Conservation (phyloP, 2,329 filamentous ascomycete genomes). For the Parascedosporium putredinis region DNA sequence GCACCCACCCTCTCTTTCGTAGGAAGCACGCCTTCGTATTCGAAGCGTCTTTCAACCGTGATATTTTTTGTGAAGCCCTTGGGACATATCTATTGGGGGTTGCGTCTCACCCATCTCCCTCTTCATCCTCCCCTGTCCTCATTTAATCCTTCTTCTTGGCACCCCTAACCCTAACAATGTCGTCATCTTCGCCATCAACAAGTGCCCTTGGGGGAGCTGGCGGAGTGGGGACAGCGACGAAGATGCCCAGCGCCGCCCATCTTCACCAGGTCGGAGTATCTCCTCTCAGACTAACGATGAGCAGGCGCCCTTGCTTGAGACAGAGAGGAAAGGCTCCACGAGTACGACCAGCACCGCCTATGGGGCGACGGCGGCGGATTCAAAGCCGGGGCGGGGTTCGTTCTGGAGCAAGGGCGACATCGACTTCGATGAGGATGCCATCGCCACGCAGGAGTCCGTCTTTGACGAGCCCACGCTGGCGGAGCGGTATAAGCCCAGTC, state of each 20-base stretch:
- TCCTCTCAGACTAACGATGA: not conserved
- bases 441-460: constrained; percentile 26
- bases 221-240: not conserved
- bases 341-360: not conserved
- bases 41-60: no score
- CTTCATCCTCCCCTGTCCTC: no score
- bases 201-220: no score
- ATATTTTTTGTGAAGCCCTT: no score
- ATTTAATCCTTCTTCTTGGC: no score
- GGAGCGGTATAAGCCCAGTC: constrained; percentile 22
- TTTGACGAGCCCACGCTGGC: constrained; percentile 27
- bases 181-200: no score
- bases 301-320: not conserved
- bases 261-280: no score
- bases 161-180: no score
- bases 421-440: constrained; percentile 16
- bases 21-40: no score
- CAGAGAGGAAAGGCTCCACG: not conserved
- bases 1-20: no score
- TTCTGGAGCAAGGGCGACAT: constrained; percentile 23
- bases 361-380: not conserved
- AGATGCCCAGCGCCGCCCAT: not conserved
- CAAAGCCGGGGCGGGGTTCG: not conserved
- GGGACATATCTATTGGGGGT: no score
- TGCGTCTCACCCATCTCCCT: no score